Evolutionary conservation across 805 yeast genomes (phyloP).

Genomic region (Blastobotrys americana): DNA sequence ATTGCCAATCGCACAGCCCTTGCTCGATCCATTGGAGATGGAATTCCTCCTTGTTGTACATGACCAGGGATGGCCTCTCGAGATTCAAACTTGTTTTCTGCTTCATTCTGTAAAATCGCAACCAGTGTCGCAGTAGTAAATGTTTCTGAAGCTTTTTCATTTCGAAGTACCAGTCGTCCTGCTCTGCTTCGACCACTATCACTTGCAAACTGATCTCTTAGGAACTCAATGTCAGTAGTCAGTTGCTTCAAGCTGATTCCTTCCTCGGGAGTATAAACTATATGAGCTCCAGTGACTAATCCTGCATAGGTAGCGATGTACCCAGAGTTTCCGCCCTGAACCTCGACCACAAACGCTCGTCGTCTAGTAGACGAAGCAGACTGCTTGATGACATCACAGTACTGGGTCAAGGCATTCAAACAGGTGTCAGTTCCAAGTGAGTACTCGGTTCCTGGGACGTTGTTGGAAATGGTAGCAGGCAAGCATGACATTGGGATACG

Average conservation of each 20-base stretch:
- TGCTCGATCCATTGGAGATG: conserved; percentile 90
- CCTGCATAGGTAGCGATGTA: conserved; percentile 83
- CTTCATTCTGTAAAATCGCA: conserved; percentile 73
- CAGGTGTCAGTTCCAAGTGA: conserved; percentile 95
- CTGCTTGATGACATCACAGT: conserved; percentile 93
- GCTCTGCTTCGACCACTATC: conserved; percentile 76
- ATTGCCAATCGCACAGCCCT: conserved; percentile 86
- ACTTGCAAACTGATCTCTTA: conserved; percentile 58
- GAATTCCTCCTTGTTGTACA: conserved; percentile 95
- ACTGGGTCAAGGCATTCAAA: conserved; percentile 78
- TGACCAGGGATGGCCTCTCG: conserved; percentile 97
- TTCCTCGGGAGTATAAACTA: conserved; percentile 85
- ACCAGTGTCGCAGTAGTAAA: conserved; percentile 79
- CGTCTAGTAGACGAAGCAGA: conserved; percentile 91
- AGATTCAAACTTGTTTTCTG: conserved; percentile 71
- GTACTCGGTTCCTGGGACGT: conserved; percentile 98
- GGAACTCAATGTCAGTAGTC: conserved; percentile 64
- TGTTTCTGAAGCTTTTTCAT: conserved; percentile 74
- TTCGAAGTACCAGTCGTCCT: conserved; percentile 80
- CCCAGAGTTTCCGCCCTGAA: conserved; percentile 97
- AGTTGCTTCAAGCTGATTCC: conserved; percentile 61
- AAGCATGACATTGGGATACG: conserved; percentile 89
- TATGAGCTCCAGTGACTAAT: conserved; percentile 83
- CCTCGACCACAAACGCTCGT: conserved; percentile 93
- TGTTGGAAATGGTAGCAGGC: conserved; percentile 95